Percentiles rank a stretch among this genome's conserved stretches.
phyloP scores from a whole-genome alignment of 352 stramenopile species.

The Elongisporangium undulatum region DNA sequence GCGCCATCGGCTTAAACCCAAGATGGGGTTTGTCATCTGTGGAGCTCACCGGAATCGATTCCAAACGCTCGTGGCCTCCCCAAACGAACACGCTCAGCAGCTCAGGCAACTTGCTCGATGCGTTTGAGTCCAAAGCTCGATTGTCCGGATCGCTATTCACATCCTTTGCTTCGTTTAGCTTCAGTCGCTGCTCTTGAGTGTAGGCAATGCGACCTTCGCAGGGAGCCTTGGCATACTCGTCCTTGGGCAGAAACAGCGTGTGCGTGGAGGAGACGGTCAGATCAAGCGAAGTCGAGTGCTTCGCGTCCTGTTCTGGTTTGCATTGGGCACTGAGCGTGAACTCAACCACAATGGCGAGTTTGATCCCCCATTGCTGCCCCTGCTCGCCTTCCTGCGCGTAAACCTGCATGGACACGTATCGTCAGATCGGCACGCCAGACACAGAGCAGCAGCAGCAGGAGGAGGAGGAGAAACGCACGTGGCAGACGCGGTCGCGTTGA shows the following conservation, averaged over 20 bases:
- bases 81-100: not conserved
- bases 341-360: conserved; percentile 6
- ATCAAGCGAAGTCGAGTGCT: conserved; percentile 1
- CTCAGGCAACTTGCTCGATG: not conserved
- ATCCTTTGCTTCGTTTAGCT: not conserved
- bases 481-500: conserved; percentile 20
- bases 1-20: not conserved
- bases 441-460: not conserved
- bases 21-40: not conserved
- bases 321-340: not conserved
- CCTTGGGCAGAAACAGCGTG: conserved; percentile 32
- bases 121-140: not conserved
- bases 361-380: conserved; percentile 32
- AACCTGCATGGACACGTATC: conserved; percentile 12
- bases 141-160: not conserved
- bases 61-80: not conserved
- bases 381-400: conserved; percentile 17
- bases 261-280: conserved; percentile 4
- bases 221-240: conserved; percentile 10
- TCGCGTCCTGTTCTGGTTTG: not conserved
- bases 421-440: no score
- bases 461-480: conserved; percentile 10
- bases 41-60: not conserved
- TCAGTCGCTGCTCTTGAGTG: not conserved
- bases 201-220: conserved; percentile 3